Percentiles rank a stretch among this genome's conserved stretches.
Evolutionary conservation across 1,139 yeast species (phyloP).

Genomic region (Scheffersomyces parashehatae): DNA sequence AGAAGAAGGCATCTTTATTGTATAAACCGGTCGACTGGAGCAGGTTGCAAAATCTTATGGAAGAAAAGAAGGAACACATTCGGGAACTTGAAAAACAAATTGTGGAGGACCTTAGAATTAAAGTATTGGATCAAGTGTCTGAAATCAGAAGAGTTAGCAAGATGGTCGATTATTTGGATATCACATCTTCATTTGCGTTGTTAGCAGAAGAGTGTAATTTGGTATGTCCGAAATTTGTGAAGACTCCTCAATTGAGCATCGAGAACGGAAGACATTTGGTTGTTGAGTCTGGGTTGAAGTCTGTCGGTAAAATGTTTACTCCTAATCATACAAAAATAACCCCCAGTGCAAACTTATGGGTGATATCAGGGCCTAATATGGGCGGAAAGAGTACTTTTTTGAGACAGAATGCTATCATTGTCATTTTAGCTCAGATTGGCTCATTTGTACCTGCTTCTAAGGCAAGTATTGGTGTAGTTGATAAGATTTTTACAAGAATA

Average conservation of each 20-base stretch:
- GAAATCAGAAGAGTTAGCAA: constrained; percentile 47
- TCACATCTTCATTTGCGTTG: constrained; percentile 68
- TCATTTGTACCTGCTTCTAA: constrained; percentile 78
- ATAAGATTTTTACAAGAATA: constrained; percentile 80
- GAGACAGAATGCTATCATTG: constrained; percentile 83
- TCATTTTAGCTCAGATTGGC: constrained; percentile 87
- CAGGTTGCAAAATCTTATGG: constrained; percentile 26
- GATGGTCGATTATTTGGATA: constrained; percentile 68
- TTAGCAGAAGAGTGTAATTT: constrained; percentile 66
- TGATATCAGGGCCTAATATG: constrained; percentile 96
- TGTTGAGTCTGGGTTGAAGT: constrained; percentile 74
- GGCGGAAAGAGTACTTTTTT: constrained; percentile 94
- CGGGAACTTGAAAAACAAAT: constrained; percentile 46
- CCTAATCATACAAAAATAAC: constrained; percentile 55
- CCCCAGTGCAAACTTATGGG: constrained; percentile 46
- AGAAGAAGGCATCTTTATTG: constrained; percentile 29
- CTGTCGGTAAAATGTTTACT: constrained; percentile 52
- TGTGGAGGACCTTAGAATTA: constrained; percentile 39
- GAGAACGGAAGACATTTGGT: constrained; percentile 79
- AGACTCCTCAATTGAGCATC: constrained; percentile 46
- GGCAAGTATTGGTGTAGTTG: constrained; percentile 80
- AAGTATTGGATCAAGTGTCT: constrained; percentile 37
- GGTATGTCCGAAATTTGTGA: constrained; percentile 63
- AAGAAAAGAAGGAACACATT: constrained; percentile 27
- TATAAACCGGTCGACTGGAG: constrained; percentile 38